These are phyloP conservation scores for Zasmidium cellare DNA, from an alignment of 2,329 filamentous ascomycete species.

Conservation along the genomic window DNA sequence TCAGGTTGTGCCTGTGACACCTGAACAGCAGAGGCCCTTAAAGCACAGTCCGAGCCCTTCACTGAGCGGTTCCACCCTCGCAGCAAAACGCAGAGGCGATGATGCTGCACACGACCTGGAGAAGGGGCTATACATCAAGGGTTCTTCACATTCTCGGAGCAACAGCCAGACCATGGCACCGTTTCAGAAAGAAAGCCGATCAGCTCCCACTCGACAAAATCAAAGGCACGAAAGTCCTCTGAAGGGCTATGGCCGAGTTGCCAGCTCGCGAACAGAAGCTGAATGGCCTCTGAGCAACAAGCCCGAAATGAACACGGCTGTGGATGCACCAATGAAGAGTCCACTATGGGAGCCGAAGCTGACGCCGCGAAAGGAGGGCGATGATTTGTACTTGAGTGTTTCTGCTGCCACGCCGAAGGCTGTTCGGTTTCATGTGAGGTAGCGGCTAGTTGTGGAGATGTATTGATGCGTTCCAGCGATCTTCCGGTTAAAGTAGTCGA, in stretches of 20 bases:
- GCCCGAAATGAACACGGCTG: slow-evolving; percentile 19
- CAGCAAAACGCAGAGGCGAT: slow-evolving; percentile 39
- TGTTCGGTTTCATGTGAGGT: slow-evolving; percentile 10
- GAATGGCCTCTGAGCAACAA: slow-evolving; percentile 11
- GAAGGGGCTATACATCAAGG: slow-evolving; percentile 34
- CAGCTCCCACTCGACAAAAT: neutral
- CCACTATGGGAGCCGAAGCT: slow-evolving; percentile 65
- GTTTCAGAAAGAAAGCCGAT: neutral
- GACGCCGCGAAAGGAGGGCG: slow-evolving; percentile 66
- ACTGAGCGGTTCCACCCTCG: slow-evolving; percentile 33
- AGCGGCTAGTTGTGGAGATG: neutral
- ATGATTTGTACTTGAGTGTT: slow-evolving; percentile 59
- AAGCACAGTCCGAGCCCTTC: slow-evolving; percentile 13
- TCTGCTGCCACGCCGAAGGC: slow-evolving; percentile 27
- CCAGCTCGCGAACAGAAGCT: slow-evolving; percentile 11
- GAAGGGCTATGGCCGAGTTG: slow-evolving; percentile 31
- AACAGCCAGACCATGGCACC: slow-evolving; percentile 6
- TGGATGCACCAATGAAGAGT: slow-evolving; percentile 24
- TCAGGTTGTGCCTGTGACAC: slow-evolving; percentile 7
- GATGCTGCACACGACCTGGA: slow-evolving; percentile 38
- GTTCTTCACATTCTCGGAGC: slow-evolving; percentile 18
- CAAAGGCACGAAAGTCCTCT: slow-evolving; percentile 26
- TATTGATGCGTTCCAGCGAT: neutral
- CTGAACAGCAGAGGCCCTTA: slow-evolving; percentile 12
- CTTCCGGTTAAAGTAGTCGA: neutral